A percentile compares a stretch with the other conserved stretches of the same genome.
Conservation (phyloP, 768 basidiomycete genomes). For the Paxillus ammoniavirescens region DNA sequence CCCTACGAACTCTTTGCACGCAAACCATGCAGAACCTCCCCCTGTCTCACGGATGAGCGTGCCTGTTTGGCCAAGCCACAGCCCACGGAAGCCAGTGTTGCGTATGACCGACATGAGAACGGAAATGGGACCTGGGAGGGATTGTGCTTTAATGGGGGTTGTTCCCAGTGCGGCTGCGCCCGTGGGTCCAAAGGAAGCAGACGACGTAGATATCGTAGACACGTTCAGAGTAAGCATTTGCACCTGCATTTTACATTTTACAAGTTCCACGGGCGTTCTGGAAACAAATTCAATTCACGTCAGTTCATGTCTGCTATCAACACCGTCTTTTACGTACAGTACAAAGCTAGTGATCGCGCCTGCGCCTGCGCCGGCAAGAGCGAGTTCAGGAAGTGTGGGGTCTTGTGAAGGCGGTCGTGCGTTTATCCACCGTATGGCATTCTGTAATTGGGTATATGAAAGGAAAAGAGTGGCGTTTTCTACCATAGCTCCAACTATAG, state of each 20-base stretch:
- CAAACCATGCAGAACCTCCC: constrained; percentile 89
- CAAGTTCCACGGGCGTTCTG: constrained; percentile 90
- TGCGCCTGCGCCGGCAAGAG: constrained; percentile 82
- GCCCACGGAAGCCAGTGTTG: constrained; percentile 69
- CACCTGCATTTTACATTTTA: constrained; percentile 98
- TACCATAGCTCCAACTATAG: constrained; percentile 86
- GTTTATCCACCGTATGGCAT: constrained; percentile 47
- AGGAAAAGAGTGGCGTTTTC: constrained; percentile 91
- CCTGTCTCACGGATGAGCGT: constrained; percentile 93
- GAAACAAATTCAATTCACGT: neutral
- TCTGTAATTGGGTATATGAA: constrained; percentile 77
- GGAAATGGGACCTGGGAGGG: constrained; percentile 70
- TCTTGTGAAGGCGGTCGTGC: constrained; percentile 36
- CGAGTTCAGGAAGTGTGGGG: constrained; percentile 66
- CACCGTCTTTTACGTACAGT: constrained; percentile 51
- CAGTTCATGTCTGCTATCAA: neutral
- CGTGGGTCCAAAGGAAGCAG: constrained; percentile 13
- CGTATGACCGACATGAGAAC: constrained; percentile 65
- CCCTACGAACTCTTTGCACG: constrained; percentile 78
- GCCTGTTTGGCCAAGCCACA: constrained; percentile 97
- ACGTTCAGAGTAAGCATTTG: constrained; percentile 62
- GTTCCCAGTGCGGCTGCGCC: constrained; percentile 12
- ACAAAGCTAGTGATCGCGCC: constrained; percentile 86
- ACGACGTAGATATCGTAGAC: constrained; percentile 14
- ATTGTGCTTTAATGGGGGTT: constrained; percentile 8